Percentiles rank a stretch among this genome's conserved stretches.
Conservation (phyloP, 768 basidiomycete genomes). For the Leccinum uliginosum region DNA sequence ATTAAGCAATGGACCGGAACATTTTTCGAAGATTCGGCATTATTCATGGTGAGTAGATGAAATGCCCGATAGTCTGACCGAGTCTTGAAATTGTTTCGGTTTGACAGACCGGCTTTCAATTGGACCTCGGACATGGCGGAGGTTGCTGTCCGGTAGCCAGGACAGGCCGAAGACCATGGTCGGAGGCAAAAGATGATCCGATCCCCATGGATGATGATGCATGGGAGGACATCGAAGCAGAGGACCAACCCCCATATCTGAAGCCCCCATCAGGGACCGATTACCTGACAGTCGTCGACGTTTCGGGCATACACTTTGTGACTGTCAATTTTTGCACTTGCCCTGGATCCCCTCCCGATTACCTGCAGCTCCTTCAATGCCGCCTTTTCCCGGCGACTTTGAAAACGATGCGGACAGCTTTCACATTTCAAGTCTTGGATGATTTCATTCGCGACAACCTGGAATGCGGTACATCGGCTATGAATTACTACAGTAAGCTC, state of each 20-base stretch:
- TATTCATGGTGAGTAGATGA: neutral
- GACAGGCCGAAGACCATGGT: neutral
- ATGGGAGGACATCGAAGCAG: neutral
- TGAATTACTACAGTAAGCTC: conserved; percentile 9
- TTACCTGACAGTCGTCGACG: neutral
- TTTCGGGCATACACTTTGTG: neutral
- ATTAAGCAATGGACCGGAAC: neutral
- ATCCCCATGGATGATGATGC: neutral
- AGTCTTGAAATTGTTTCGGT: neutral
- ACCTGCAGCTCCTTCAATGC: neutral
- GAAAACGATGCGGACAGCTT: neutral
- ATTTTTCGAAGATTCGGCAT: neutral
- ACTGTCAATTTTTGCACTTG: neutral
- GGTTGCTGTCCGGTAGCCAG: neutral
- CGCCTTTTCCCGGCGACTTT: neutral
- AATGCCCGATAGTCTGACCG: neutral
- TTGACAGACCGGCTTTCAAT: neutral
- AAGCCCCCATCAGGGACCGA: neutral
- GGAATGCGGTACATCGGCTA: conserved; percentile 10
- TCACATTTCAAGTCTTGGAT: neutral
- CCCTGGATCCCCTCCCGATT: neutral
- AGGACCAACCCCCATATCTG: neutral
- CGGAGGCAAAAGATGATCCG: neutral
- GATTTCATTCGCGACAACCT: conserved; percentile 2
- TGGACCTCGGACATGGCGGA: neutral